These are phyloP conservation scores for Eucalyptus pumila DNA, from an alignment of 345 rosid genomes.

Conservation along the genomic window DNA sequence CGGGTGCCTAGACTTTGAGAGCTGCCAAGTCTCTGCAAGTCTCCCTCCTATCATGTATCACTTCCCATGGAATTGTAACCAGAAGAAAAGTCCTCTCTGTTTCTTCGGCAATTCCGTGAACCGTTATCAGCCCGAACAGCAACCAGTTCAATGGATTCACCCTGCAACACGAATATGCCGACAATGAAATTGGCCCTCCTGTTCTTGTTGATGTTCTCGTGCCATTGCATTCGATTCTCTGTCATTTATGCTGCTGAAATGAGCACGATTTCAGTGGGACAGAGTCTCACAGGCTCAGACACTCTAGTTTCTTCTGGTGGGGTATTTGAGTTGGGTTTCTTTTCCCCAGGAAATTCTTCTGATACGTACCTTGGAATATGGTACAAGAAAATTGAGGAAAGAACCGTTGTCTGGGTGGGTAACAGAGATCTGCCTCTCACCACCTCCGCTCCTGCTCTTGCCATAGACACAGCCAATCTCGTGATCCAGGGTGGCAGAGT, in stretches of 20 bases:
- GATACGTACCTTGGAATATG: conserved; percentile 26
- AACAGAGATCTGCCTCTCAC: conserved; percentile 15
- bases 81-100: background rate
- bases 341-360: conserved; percentile 10
- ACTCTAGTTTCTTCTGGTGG: conserved; percentile 12
- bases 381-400: conserved; percentile 8
- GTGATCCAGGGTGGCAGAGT: background rate
- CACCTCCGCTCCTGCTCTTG: conserved; percentile 4
- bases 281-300: background rate
- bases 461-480: background rate
- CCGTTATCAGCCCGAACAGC: background rate
- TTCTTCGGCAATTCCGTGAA: background rate
- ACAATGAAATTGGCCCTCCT: background rate
- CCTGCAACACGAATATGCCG: background rate
- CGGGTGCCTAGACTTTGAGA: background rate
- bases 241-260: background rate
- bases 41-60: fast-evolving
- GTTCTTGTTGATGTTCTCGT: background rate
- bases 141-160: background rate
- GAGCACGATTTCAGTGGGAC: background rate
- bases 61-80: background rate
- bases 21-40: background rate
- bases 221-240: background rate
- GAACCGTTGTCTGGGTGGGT: conserved; percentile 31
- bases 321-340: conserved; percentile 24